Evolutionary conservation across 441 rosid genomes (phyloP).

Genomic region (Manihot esculenta): DNA sequence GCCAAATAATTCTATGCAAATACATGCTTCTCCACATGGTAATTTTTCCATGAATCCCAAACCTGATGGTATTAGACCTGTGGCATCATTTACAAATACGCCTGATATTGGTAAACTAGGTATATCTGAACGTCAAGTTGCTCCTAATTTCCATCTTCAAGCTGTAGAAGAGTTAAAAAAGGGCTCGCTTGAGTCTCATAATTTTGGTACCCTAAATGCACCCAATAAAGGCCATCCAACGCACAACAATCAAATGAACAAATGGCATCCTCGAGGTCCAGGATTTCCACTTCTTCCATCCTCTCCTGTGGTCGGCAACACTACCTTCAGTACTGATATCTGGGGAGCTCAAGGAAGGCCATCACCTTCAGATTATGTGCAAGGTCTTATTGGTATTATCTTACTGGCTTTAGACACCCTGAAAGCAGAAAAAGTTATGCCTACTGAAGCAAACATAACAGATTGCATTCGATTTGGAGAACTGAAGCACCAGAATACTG

Average conservation of each 20-base stretch:
- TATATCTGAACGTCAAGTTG: conserved; percentile 39
- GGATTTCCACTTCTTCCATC: conserved; percentile 32
- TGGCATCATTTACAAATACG: conserved; percentile 33
- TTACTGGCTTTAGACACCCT: conserved; percentile 44
- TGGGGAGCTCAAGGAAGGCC: conserved; percentile 40
- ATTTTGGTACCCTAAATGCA: conserved; percentile 34
- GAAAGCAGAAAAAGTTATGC: conserved; percentile 40
- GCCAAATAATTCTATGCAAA: conserved; percentile 43
- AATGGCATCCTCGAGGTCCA: conserved; percentile 35
- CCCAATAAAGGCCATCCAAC: conserved; percentile 30
- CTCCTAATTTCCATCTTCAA: conserved; percentile 43
- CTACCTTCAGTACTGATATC: conserved; percentile 33
- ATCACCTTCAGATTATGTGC: conserved; percentile 33
- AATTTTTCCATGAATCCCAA: conserved; percentile 43
- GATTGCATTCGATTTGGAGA: conserved; percentile 49
- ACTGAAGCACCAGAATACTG: conserved; percentile 30
- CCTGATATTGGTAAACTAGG: conserved; percentile 55
- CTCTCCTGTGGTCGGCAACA: conserved; percentile 25
- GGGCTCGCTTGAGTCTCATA: conserved; percentile 30
- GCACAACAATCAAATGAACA: conserved; percentile 32
- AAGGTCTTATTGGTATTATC: conserved; percentile 41
- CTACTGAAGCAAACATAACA: conserved; percentile 43
- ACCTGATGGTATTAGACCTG: conserved; percentile 41
- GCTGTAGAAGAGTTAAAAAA: conserved; percentile 38
- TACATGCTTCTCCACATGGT: conserved; percentile 41